phyloP scores from a whole-genome alignment of 73 alveolate genomes.

The Paramecium sonneborni region DNA sequence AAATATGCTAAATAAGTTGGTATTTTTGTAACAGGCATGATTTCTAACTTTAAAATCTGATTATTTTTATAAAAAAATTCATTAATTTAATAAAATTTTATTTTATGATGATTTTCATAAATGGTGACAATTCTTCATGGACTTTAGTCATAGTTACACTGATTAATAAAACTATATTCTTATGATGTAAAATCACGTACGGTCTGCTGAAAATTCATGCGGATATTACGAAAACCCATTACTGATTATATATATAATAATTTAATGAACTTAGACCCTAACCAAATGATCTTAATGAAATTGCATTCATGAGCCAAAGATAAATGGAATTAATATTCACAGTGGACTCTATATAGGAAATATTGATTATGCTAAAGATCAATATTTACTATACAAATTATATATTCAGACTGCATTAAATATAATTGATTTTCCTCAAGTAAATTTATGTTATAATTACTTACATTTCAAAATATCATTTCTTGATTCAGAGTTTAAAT shows the following conservation, averaged over 20 bases:
- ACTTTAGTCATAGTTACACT: slow-evolving; percentile 57
- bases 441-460: background rate
- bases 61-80: background rate
- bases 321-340: background rate
- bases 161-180: background rate
- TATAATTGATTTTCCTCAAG: slow-evolving; percentile 24
- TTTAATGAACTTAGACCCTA: background rate
- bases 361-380: slow-evolving; percentile 38
- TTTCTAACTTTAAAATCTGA: slow-evolving; percentile 15
- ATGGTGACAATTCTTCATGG: slow-evolving; percentile 50
- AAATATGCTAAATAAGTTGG: slow-evolving; percentile 35
- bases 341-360: slow-evolving; percentile 54
- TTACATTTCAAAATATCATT: background rate
- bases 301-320: slow-evolving; percentile 21
- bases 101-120: slow-evolving; percentile 2
- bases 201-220: slow-evolving; percentile 57
- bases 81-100: slow-evolving; percentile 32
- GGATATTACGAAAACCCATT: slow-evolving; percentile 43
- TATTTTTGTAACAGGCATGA: slow-evolving; percentile 9
- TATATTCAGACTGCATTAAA: background rate
- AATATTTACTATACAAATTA: background rate
- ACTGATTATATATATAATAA: slow-evolving; percentile 46
- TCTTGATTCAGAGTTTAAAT: background rate
- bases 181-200: slow-evolving; percentile 62
- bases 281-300: slow-evolving; percentile 39